Evolutionary conservation across 176 grass and related monocot genomes (phyloP).

Genomic region (Saccharum spontaneum): DNA sequence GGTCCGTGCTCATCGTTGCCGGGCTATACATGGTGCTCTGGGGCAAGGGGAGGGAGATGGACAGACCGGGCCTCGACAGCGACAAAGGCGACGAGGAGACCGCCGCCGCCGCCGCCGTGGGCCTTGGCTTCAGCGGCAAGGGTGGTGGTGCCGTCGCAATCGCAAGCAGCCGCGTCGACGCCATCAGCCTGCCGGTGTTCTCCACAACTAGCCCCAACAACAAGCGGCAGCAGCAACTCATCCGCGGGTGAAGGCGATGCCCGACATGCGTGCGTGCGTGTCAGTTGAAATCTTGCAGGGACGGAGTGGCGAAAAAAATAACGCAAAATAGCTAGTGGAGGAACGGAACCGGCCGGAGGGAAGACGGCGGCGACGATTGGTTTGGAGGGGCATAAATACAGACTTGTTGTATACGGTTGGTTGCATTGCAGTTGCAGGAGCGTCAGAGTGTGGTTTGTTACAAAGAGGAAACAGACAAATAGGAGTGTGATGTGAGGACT

Average conservation of each 20-base stretch:
- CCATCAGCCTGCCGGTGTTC: slow-evolving; percentile 28
- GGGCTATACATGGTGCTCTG: slow-evolving; percentile 86
- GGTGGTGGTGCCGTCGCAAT: background rate
- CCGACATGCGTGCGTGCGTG: background rate
- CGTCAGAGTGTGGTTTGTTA: background rate
- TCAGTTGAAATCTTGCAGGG: background rate
- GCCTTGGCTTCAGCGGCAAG: slow-evolving; percentile 10
- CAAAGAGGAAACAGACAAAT: background rate
- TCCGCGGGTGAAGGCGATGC: background rate
- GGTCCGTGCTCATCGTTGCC: slow-evolving; percentile 66
- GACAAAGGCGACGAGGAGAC: background rate
- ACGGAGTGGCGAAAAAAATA: background rate
- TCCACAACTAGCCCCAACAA: slow-evolving; percentile 15
- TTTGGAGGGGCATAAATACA: background rate
- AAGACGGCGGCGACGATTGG: background rate
- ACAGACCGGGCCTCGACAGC: background rate
- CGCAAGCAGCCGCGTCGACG: slow-evolving; percentile 11
- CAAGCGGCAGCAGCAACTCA: slow-evolving; percentile 11
- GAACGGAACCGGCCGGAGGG: background rate
- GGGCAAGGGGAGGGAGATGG: slow-evolving; percentile 73
- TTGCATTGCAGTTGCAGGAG: background rate
- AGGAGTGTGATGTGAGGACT: background rate
- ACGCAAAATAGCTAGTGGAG: background rate
- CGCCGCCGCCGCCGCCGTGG: background rate
- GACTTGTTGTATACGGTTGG: background rate